A percentile compares a stretch with the other conserved stretches of the same genome.
These are phyloP conservation scores for Boletus tomentosulus DNA, from an alignment of 768 basidiomycete genomes.

Conservation along the genomic window DNA sequence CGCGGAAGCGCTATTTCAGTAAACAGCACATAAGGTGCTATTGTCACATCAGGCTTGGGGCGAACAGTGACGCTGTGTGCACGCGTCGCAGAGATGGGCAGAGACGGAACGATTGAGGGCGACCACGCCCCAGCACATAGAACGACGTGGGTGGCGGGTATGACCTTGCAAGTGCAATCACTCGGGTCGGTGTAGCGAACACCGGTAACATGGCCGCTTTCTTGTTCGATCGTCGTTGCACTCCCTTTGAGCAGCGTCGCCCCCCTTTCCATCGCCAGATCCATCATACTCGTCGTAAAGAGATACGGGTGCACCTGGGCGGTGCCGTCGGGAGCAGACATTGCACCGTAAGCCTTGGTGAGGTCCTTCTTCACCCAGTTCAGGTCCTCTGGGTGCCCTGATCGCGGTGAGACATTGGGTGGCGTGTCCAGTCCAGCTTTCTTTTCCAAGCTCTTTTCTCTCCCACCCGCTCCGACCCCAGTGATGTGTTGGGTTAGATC, in stretches of 20 bases:
- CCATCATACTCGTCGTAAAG: slow-evolving; percentile 70
- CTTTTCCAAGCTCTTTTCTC: slow-evolving; percentile 51
- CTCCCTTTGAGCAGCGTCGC: slow-evolving; percentile 45
- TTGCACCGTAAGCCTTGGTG: slow-evolving; percentile 57
- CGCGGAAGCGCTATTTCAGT: slow-evolving; percentile 58
- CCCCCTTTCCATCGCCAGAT: slow-evolving; percentile 54
- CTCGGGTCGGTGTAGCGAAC: slow-evolving; percentile 37
- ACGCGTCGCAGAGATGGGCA: slow-evolving; percentile 61
- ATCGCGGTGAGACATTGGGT: slow-evolving; percentile 10
- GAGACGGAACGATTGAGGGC: slow-evolving; percentile 47
- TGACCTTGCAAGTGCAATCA: slow-evolving; percentile 24
- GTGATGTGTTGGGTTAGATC: slow-evolving; percentile 11
- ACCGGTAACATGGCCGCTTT: slow-evolving; percentile 41
- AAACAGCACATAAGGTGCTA: slow-evolving; percentile 80
- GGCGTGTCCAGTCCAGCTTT: slow-evolving; percentile 40
- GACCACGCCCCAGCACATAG: slow-evolving; percentile 90
- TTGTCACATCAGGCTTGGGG: slow-evolving; percentile 38
- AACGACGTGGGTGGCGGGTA: slow-evolving; percentile 65
- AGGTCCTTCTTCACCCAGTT: slow-evolving; percentile 53
- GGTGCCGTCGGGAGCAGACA: slow-evolving; percentile 49
- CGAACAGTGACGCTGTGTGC: slow-evolving; percentile 71
- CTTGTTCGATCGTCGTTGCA: slow-evolving; percentile 44
- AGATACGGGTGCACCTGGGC: slow-evolving; percentile 76
- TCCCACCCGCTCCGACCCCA: slow-evolving; percentile 29
- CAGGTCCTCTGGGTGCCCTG: slow-evolving; percentile 48